Base-by-base conservation (phyloP, 495 filamentous ascomycete species). In the Podospora appendiculata region DNA sequence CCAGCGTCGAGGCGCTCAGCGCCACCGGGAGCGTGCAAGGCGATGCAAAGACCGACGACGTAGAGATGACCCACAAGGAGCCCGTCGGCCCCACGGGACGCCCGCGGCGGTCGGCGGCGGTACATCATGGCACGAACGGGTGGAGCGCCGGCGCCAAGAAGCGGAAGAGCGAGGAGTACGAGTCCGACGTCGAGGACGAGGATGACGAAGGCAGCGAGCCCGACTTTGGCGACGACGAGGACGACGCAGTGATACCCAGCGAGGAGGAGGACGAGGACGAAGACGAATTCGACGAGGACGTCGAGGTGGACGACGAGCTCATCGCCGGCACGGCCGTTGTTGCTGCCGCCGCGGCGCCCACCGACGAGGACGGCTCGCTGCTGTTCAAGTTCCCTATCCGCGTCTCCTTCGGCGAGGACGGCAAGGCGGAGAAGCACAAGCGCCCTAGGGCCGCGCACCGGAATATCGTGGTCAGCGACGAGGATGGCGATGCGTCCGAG, bases 121-220 rank as follows among this genome's bases (percentile, higher is more conserved):
- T 69, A 13, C 63, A 74, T 38, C 67, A 71, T 46, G 65, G 66
- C 48, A 63, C 62, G 13, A 75, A 74, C 45, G 71, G 70, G 18
- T 77, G 71, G 71, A 78, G 86, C 51, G 25, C 7, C 11, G 32
- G 7, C 11, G 39, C 19, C 40, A 82, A 83, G 68, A 86, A 85
- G 40, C 77, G 82, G 50, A 86, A 84, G 54, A 82, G 78, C 35
- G 79, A 83, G 50, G 80, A 80, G 57, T 85, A 81, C 25, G 86
- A 81, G n/a, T 83, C 86, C 39, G 84, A 89, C 52, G 80, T 85
- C 6, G 83, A 86, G 14, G 79, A 84, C 45, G 78, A 85, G 6
- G 83, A 86, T n/a, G 79, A 84, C 44, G 78, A 81, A 32, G 70
- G 70, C 14, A 81, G 83, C 36, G 77, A 81, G 41, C 71, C 71